Percentiles rank a stretch among this genome's conserved stretches.
These are phyloP conservation scores for Kandelia obovata DNA, from an alignment of 345 rosid species.

Conservation along the genomic window DNA sequence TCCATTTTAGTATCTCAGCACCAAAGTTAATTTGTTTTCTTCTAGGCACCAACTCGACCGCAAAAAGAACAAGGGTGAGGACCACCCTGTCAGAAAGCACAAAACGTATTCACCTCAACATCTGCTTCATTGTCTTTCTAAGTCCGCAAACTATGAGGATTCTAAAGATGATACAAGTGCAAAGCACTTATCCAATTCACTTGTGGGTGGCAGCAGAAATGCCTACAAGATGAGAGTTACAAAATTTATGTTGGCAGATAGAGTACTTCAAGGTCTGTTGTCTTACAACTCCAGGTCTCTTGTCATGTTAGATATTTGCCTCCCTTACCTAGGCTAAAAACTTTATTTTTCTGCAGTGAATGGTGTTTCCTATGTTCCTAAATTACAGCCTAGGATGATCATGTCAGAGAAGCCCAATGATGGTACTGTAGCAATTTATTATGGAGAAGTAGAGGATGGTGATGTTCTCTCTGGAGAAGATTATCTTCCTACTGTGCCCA, in stretches of 20 bases:
- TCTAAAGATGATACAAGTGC: conserved; percentile 47
- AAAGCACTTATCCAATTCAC: conserved; percentile 62
- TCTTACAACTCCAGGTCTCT: conserved; percentile 12
- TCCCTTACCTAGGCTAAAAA: conserved; percentile 13
- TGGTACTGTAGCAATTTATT: conserved; percentile 79
- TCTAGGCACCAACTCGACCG: conserved; percentile 68
- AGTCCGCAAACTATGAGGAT: conserved; percentile 50
- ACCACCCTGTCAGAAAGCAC: conserved; percentile 36
- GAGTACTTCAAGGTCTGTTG: conserved; percentile 60
- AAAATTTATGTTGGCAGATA: conserved; percentile 53
- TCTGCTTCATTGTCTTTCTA: conserved; percentile 36
- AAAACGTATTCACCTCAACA: conserved; percentile 36
- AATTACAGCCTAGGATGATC: conserved; percentile 48
- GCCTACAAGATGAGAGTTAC: conserved; percentile 66
- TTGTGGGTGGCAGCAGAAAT: conserved; percentile 76
- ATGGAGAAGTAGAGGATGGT: conserved; percentile 74
- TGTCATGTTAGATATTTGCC: conserved; percentile 4
- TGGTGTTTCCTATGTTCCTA: conserved; percentile 39
- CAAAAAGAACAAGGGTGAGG: conserved; percentile 66
- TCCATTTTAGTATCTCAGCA: no score
- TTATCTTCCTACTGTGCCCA: conserved; percentile 68
- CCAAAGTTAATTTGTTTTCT: conserved; percentile 10
- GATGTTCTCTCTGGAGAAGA: conserved; percentile 71
- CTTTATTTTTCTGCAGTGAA: conserved; percentile 39
- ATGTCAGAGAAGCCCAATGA: conserved; percentile 76